Evolutionary conservation across 352 stramenopile genomes (phyloP).

Genomic region (Globisporangium nodosum): DNA sequence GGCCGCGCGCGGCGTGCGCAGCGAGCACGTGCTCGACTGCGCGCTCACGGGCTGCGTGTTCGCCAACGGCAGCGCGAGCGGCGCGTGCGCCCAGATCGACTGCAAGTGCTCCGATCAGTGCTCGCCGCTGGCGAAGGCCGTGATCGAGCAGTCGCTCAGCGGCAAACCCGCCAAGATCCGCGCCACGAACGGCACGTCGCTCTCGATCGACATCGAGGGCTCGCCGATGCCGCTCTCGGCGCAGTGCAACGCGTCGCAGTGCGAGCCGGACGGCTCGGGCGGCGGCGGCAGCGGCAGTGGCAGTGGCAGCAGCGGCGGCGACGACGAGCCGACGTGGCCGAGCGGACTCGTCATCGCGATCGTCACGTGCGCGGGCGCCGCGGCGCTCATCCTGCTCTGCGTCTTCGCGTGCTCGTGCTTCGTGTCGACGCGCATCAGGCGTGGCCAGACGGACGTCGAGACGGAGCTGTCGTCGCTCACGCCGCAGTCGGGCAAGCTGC

Average conservation of each 20-base stretch:
- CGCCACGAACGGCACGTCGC: conserved; percentile 32
- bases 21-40: conserved; percentile 72
- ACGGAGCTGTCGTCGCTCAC: conserved; percentile 41
- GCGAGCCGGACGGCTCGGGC: conserved; percentile 31
- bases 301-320: conserved; percentile 16
- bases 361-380: conserved; percentile 21
- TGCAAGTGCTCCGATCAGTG: conserved; percentile 65
- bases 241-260: conserved; percentile 58
- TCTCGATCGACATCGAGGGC: conserved; percentile 64
- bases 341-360: conserved; percentile 31
- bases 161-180: conserved; percentile 58
- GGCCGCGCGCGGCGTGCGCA: conserved; percentile 28
- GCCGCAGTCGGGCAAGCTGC: conserved; percentile 28
- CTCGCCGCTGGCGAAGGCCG: conserved; percentile 49
- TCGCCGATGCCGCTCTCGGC: conserved; percentile 63
- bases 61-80: conserved; percentile 27
- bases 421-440: conserved; percentile 22
- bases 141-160: conserved; percentile 61
- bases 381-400: conserved; percentile 21
- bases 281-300: conserved; percentile 20
- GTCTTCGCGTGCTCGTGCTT: conserved; percentile 35
- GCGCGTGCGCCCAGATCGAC: conserved; percentile 38
- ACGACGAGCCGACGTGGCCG: conserved; percentile 16
- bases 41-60: conserved; percentile 50
- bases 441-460: conserved; percentile 23